A percentile compares a stretch with the other conserved stretches of the same genome.
These are phyloP conservation scores for Talaromyces trachyspermus DNA, from an alignment of 495 filamentous ascomycete species.

Conservation along the genomic window DNA sequence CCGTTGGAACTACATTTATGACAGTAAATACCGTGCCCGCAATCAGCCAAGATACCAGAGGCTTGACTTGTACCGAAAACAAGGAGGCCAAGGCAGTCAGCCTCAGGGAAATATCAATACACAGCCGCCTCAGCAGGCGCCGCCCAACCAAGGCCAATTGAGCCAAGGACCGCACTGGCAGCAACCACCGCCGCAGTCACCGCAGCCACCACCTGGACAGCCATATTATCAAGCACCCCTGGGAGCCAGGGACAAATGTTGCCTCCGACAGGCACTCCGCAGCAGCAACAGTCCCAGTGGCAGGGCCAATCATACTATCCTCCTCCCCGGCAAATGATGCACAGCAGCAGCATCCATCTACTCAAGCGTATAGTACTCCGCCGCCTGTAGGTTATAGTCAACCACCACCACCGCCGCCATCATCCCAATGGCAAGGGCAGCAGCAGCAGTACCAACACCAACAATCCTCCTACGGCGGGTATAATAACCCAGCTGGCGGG, in stretches of 20 bases:
- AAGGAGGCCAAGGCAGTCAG: slow-evolving; percentile 14
- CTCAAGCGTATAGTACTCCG: no score
- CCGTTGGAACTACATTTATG: slow-evolving; percentile 90
- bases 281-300: slow-evolving; percentile 10
- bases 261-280: slow-evolving; percentile 6
- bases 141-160: slow-evolving; percentile 7
- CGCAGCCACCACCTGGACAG: slow-evolving; percentile 9
- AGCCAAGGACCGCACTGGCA: slow-evolving; percentile 11
- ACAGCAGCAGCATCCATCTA: slow-evolving; percentile 1
- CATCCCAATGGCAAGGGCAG: not conserved
- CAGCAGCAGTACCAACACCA: no score
- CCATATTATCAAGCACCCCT: slow-evolving; percentile 6
- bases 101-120: slow-evolving; percentile 4
- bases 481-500: slow-evolving; percentile 9
- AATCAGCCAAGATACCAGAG: slow-evolving; percentile 54
- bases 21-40: slow-evolving; percentile 68
- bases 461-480: not conserved
- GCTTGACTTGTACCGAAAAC: slow-evolving; percentile 37
- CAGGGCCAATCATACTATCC: slow-evolving; percentile 9
- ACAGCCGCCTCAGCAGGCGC: not conserved
- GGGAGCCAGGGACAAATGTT: slow-evolving; percentile 7
- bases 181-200: slow-evolving; percentile 14
- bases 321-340: slow-evolving; percentile 7
- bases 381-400: no score
- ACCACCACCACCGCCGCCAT: not conserved